Percentiles rank a stretch among this genome's conserved stretches.
These are phyloP conservation scores for Tephrocybe sp. DNA, from an alignment of 768 basidiomycete species.

Conservation along the genomic window DNA sequence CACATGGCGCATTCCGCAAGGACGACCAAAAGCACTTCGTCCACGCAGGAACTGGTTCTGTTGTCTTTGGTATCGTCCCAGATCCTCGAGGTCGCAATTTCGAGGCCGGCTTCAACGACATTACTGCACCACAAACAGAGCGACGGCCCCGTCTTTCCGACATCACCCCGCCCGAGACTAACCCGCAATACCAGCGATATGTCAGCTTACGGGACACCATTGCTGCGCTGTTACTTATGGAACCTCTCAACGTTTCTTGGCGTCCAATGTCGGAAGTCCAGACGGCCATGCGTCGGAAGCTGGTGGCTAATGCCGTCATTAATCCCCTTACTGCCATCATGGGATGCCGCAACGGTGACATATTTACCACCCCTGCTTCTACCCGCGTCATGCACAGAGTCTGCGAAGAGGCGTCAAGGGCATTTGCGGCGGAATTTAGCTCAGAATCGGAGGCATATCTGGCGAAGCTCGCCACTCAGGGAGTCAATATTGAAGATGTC, in stretches of 20 bases:
- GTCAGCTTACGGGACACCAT: constrained; percentile 66
- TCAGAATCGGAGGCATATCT: constrained; percentile 37
- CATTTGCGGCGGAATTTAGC: constrained; percentile 52
- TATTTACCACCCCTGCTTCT: constrained; percentile 48
- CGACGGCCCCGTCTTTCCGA: constrained; percentile 49
- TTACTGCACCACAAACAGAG: constrained; percentile 28
- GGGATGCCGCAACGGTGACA: constrained; percentile 75
- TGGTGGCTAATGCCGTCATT: constrained; percentile 78
- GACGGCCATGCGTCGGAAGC: constrained; percentile 69
- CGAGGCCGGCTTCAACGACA: constrained; percentile 48
- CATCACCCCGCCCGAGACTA: constrained; percentile 39
- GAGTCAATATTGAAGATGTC: constrained; percentile 22
- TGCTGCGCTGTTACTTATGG: constrained; percentile 54
- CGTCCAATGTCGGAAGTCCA: constrained; percentile 65
- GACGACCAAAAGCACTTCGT: constrained; percentile 48
- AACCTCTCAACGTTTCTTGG: constrained; percentile 61
- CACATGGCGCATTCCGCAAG: constrained; percentile 72
- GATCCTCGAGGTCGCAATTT: constrained; percentile 62
- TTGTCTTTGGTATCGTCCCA: constrained; percentile 80
- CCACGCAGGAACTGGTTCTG: constrained; percentile 65
- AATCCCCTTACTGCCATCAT: constrained; percentile 86
- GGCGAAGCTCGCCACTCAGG: constrained; percentile 24
- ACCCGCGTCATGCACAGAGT: constrained; percentile 45
- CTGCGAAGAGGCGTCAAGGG: constrained; percentile 68
- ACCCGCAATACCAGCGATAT: constrained; percentile 43